Percentiles rank a stretch among this genome's conserved stretches.
Evolutionary conservation across 176 grass and related monocot genomes (phyloP).

Genomic region (Miscanthus lutarioriparius): DNA sequence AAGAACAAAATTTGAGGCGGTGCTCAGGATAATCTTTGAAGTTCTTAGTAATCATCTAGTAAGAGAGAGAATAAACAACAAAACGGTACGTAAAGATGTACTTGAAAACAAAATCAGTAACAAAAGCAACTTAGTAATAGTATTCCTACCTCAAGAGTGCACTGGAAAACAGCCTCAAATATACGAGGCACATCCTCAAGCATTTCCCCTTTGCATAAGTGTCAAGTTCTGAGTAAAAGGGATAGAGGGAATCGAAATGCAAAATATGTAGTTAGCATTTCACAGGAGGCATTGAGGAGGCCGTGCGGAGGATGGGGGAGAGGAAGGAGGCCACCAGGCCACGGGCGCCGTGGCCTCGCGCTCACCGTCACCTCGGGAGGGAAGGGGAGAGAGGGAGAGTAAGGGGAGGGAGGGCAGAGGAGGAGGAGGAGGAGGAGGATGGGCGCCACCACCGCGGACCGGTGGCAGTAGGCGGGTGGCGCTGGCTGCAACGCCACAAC

Average conservation of each 20-base stretch:
- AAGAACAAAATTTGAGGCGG: conserved; percentile 93
- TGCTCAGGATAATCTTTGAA: conserved; percentile 99
- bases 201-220: conserved; percentile 68
- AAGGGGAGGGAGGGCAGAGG: no score
- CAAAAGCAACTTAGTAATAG: conserved; percentile 9
- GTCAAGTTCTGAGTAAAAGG: neutral
- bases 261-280: neutral
- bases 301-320: no score
- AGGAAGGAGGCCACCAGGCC: no score
- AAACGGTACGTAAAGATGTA: neutral
- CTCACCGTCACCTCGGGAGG: no score
- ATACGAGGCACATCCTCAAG: conserved; percentile 89
- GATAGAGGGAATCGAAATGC: conserved; percentile 2
- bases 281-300: no score
- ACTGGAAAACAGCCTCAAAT: conserved; percentile 99
- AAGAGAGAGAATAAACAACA: conserved; percentile 29
- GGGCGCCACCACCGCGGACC: no score
- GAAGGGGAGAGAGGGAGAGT: no score
- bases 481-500: no score
- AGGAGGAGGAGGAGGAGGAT: no score
- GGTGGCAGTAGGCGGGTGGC: no score
- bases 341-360: no score
- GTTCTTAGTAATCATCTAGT: conserved; percentile 98
- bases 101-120: conserved; percentile 12
- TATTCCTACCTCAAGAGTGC: conserved; percentile 83